Conservation (phyloP, 2,329 filamentous ascomycete genomes). For the Stagonosporopsis tanaceti region DNA sequence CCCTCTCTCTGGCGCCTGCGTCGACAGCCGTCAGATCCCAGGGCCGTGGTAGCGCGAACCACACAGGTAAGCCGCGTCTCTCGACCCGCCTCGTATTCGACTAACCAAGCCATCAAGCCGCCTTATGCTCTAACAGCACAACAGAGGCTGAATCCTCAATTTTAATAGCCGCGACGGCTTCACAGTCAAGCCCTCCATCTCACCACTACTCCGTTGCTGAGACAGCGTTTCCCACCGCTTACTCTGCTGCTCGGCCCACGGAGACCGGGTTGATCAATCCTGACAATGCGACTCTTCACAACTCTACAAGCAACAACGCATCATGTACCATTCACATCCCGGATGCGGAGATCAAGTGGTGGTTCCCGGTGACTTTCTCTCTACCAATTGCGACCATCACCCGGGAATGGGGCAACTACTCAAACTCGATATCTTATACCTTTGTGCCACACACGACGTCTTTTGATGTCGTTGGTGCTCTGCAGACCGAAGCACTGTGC, state of each 20-base stretch:
- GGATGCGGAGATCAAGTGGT: slow-evolving; percentile 45
- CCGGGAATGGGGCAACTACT: slow-evolving; percentile 27
- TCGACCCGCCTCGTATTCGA: slow-evolving; percentile 31
- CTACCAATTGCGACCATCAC: slow-evolving; percentile 32
- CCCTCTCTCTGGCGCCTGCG: slow-evolving; percentile 27
- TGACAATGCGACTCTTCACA: background rate
- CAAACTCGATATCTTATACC: slow-evolving; percentile 26
- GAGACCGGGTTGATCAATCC: background rate
- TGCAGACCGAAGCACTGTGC: slow-evolving; percentile 33
- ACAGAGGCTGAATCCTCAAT: slow-evolving; percentile 15
- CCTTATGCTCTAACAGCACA: slow-evolving; percentile 40
- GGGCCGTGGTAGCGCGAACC: slow-evolving; percentile 28
- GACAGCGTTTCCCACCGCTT: background rate
- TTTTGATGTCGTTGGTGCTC: slow-evolving; percentile 38
- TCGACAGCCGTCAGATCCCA: slow-evolving; percentile 32
- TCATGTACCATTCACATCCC: slow-evolving; percentile 47
- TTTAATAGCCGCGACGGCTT: slow-evolving; percentile 1
- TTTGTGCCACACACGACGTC: slow-evolving; percentile 31
- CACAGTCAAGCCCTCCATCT: background rate
- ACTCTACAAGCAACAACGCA: slow-evolving; percentile 17
- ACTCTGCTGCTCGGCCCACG: background rate
- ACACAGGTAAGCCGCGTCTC: slow-evolving; percentile 33
- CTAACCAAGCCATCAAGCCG: slow-evolving; percentile 42
- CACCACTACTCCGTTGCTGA: background rate
- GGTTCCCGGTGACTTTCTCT: slow-evolving; percentile 42